Evolutionary conservation across 2,329 filamentous ascomycete species (phyloP), one percentile per base, ranked within the genome.

Genomic region (Laburnicola sp.): DNA sequence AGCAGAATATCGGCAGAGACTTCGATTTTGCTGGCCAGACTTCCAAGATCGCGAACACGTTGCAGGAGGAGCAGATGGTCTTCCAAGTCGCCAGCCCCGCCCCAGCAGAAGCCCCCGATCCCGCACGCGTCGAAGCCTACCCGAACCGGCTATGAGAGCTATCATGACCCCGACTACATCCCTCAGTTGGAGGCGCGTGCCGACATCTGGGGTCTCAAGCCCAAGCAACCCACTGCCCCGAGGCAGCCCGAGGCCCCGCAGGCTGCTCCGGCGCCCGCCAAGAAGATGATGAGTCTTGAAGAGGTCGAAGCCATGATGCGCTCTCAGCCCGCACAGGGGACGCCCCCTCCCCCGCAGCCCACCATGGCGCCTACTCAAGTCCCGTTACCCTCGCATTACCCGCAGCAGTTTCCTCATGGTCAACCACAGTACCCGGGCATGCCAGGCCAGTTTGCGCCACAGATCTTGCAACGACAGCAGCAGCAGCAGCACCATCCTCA

Each of bases 21-120:
- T 97, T 97, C 66, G 94, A 99, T 73, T 99, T 97, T 75, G 96
- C 95, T 59, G 92, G 92, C 35, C 86, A 89, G 67, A 99, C 94
- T 5, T 92, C 92, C 51, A 86, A 92, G 74, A 89, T 96, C 35
- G 82, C 91, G 21, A 82, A 86, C 75, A 91, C 88, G 31, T 88
- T 99, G 62, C 88, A 91, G 59, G 91, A 97, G 74, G 94, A 97
- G 75, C 89, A 96, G 69, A 79, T 91, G 65, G 86, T 91, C 50
- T 97, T 87, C 74, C 84, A 83, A 63, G 86, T 46, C 86, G 93
- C 58, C 82, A 87, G 59, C 86, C 88, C 74, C 80, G 16, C 72
- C 81, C 21, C 54, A 62, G 80, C 77, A 49, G 69, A 77, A 74
- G 50, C 61, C 74, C 38, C 65, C 77, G 1, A 55, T 72, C 48